phyloP scores from a whole-genome alignment of 805 yeast species.

The Candida vaughaniae region DNA sequence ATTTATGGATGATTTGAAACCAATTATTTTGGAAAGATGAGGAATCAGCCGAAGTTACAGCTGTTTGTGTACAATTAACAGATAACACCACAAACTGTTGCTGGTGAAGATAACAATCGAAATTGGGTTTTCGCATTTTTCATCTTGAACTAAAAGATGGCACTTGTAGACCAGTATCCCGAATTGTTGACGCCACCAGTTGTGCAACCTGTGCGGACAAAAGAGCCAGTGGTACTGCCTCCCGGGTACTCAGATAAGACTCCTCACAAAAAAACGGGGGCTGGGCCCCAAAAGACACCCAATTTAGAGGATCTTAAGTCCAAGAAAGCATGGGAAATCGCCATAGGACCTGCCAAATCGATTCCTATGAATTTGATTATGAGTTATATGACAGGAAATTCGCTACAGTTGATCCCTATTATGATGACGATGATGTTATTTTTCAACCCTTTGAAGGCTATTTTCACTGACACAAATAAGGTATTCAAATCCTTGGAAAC shows the following conservation, averaged over 20 bases:
- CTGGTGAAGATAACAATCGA: too few species aligned
- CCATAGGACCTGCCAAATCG: conserved; percentile 73
- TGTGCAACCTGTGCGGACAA: conserved; percentile 6
- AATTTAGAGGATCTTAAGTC: conserved; percentile 37
- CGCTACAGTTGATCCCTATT: conserved; percentile 86
- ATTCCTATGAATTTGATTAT: conserved; percentile 89
- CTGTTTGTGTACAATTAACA: too few species aligned
- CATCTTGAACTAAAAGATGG: too few species aligned
- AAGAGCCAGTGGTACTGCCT: conserved; percentile 13
- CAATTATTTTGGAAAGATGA: too few species aligned
- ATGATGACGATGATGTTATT: conserved; percentile 86
- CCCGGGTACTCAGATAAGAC: conserved; percentile 15
- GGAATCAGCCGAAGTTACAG: too few species aligned
- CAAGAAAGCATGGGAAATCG: conserved; percentile 84
- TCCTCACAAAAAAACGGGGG: conserved; percentile 1
- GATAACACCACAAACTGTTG: too few species aligned
- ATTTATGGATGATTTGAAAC: neutral
- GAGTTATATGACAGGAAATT: conserved; percentile 91
- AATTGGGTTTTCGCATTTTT: too few species aligned
- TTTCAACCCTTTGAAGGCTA: conserved; percentile 72
- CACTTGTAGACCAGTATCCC: too few species aligned
- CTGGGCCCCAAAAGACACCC: conserved; percentile 4
- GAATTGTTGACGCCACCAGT: conserved; percentile 15
- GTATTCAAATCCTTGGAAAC: conserved; percentile 53
- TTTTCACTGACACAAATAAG: conserved; percentile 50